Base-by-base conservation (phyloP, 1,284 basidiomycete genomes). In the Trichosporon sp. region DNA sequence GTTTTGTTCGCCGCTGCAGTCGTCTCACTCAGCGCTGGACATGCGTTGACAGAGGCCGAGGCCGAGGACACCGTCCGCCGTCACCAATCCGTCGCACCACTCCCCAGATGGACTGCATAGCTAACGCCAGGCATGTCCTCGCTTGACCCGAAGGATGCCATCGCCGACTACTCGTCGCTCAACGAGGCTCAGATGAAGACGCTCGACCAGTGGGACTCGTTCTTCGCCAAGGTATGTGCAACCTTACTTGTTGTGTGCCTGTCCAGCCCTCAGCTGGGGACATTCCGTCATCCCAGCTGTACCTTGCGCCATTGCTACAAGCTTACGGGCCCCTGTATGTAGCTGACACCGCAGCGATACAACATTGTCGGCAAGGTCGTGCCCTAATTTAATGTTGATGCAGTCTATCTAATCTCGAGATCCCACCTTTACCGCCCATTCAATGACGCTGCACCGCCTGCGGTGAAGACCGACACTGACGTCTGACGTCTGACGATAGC, bases 201-300 rank as follows among this genome's bases (percentile, higher is more conserved):
- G 1, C 83, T 98, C 60, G 85, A 96, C 68, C 92, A 96, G 72
- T 98, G 95, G 95, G 85, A 89, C 76, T 74, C 83, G 6, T 95
- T 95, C 81, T 89, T 89, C 77, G 74, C 81, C 82, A 88, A 81
- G 78, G 86, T 84, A 33, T 27, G 75, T 69, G 10, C 16, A 23
- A 5, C 11, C 6, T n/a, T n/a, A n/a, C n/a, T n/a, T n/a, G n/a
- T n/a, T n/a, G n/a, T n/a, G n/a, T n/a, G n/a, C n/a, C n/a, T n/a
- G n/a, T n/a, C n/a, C n/a, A n/a, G n/a, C n/a, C n/a, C n/a, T n/a
- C n/a, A n/a, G n/a, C n/a, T n/a, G n/a, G n/a, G n/a, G n/a, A n/a
- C n/a, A n/a, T n/a, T n/a, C n/a, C n/a, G 13, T 4, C 34, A 37
- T 3, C 5, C n/a, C 34, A 4, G 13, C 34, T 37, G 34, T 3